Conservation (phyloP, 129 eudicot genomes). For the Artemisia annua region DNA sequence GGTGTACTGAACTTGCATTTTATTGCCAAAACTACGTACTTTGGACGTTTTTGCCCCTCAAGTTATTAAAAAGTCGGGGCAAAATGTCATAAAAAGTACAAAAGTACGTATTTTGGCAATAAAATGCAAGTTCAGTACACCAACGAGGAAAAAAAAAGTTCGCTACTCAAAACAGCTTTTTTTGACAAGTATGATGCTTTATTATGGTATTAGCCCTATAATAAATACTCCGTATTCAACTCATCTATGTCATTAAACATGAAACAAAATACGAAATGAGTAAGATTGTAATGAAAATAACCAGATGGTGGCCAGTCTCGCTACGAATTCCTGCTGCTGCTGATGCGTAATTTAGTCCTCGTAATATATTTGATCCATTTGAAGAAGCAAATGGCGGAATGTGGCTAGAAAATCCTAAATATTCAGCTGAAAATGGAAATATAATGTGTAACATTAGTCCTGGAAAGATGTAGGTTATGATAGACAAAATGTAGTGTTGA, state of each 20-base stretch:
- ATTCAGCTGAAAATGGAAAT: constrained; percentile 38
- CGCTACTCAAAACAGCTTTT: too few species aligned
- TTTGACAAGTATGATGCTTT: too few species aligned
- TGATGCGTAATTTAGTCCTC: constrained; percentile 46
- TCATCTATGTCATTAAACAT: background rate
- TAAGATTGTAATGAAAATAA: constrained; percentile 1
- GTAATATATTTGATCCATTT: constrained; percentile 30
- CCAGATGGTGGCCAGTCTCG: constrained; percentile 45
- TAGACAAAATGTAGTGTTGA: background rate
- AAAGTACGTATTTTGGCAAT: too few species aligned
- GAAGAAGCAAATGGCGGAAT: constrained; percentile 40
- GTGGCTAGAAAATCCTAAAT: constrained; percentile 34
- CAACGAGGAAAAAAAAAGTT: too few species aligned
- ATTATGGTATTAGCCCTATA: too few species aligned
- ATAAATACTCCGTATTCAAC: background rate
- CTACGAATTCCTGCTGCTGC: constrained; percentile 46
- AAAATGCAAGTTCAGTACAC: too few species aligned
- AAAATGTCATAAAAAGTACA: too few species aligned
- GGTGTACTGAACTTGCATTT: too few species aligned
- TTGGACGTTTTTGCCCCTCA: too few species aligned
- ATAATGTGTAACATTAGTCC: background rate
- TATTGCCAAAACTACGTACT: too few species aligned
- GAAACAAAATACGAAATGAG: background rate
- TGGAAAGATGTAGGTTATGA: background rate
- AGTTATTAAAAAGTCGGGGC: too few species aligned